Percentiles rank a stretch among this genome's conserved stretches.
phyloP scores from a whole-genome alignment of 768 basidiomycete species.

The Daedaleopsis sinensis region DNA sequence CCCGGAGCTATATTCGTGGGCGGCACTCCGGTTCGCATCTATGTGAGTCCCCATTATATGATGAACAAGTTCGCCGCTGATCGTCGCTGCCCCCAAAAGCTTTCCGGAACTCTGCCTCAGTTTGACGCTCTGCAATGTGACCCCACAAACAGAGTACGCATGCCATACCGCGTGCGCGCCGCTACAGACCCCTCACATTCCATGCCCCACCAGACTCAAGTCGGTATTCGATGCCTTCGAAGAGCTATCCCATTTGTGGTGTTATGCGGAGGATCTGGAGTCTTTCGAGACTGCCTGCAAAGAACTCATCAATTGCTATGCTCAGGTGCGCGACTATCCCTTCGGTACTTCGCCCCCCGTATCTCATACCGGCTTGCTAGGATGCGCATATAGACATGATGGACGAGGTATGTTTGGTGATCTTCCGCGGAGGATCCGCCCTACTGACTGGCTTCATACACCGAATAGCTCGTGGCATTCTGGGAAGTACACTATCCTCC shows the following conservation, averaged over 20 bases:
- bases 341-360: neutral
- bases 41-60: constrained; percentile 47
- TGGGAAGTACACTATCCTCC: constrained; percentile 66
- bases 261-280: constrained; percentile 67
- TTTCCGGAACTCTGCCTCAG: constrained; percentile 75
- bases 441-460: neutral
- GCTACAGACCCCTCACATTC: neutral
- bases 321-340: constrained; percentile 48
- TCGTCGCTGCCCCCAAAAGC: constrained; percentile 36
- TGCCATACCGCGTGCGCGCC: neutral
- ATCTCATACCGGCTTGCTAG: constrained; percentile 33
- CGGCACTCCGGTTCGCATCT: constrained; percentile 64
- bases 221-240: constrained; percentile 64
- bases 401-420: constrained; percentile 56
- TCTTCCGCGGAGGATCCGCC: neutral
- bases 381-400: constrained; percentile 56
- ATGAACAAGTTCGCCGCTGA: neutral
- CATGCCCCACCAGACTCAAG: constrained; percentile 46
- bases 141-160: constrained; percentile 67
- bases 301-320: constrained; percentile 58
- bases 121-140: constrained; percentile 68
- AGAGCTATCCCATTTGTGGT: constrained; percentile 65
- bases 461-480: constrained; percentile 63
- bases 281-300: constrained; percentile 66
- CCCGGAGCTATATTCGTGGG: constrained; percentile 60